These are phyloP conservation scores for Syncephalis plumigaleata DNA, from an alignment of 371 early-diverging fungal genomes.

Conservation along the genomic window DNA sequence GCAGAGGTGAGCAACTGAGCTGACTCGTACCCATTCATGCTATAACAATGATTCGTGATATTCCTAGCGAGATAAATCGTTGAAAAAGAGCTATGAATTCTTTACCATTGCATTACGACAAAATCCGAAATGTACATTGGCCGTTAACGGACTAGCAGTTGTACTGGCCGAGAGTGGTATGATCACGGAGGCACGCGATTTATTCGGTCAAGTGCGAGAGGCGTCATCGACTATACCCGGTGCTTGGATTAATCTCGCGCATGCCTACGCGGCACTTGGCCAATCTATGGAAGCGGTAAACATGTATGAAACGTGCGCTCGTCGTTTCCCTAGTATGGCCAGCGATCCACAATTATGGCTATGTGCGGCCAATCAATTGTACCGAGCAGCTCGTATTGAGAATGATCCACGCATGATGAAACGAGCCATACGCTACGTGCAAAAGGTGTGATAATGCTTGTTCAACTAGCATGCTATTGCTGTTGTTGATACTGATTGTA, in stretches of 20 bases:
- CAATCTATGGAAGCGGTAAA: constrained; percentile 1
- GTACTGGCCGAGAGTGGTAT: constrained; percentile 44
- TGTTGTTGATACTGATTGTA: no score
- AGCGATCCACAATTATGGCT: constrained; percentile 27
- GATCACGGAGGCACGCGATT: constrained; percentile 30
- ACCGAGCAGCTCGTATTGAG: neutral
- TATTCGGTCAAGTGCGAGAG: constrained; percentile 40
- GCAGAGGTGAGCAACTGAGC: no score
- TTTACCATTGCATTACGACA: constrained; percentile 45
- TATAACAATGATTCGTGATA: no score
- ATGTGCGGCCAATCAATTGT: constrained; percentile 9
- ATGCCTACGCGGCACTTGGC: constrained; percentile 2
- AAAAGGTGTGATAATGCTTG: no score
- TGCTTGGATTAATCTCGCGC: constrained; percentile 5
- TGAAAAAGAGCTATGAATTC: constrained; percentile 32
- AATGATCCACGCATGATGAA: neutral
- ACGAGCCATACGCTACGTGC: neutral
- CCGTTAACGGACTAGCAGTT: constrained; percentile 50
- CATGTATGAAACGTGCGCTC: constrained; percentile 12
- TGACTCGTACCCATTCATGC: no score
- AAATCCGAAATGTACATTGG: constrained; percentile 38
- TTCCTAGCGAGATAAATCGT: neutral
- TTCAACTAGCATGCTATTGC: no score
- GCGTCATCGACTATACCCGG: neutral
- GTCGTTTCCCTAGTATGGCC: constrained; percentile 25